These are phyloP conservation scores for Ophiostoma quercus DNA, from an alignment of 2,329 filamentous ascomycete species.

Conservation along the genomic window DNA sequence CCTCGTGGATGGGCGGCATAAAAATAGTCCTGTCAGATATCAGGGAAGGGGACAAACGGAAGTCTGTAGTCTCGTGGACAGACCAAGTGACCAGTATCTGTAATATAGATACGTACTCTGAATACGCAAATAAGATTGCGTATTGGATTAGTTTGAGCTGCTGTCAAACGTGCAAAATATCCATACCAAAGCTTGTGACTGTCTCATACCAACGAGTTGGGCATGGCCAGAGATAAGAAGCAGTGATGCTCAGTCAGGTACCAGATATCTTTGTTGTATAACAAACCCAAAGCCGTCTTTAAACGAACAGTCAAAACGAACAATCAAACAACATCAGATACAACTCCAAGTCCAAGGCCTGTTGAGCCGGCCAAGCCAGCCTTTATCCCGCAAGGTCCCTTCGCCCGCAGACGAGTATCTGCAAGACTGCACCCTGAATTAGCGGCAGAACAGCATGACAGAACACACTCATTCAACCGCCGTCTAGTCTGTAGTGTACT, in stretches of 20 bases:
- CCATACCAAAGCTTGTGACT: not conserved
- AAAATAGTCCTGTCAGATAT: not conserved
- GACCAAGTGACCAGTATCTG: not conserved
- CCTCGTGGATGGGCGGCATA: not conserved
- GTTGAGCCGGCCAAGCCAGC: not conserved
- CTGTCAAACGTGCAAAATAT: not conserved
- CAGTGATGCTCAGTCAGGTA: not conserved
- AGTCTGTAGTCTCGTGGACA: not conserved
- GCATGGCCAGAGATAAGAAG: not conserved
- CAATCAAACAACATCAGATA: no score
- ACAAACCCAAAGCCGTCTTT: not conserved
- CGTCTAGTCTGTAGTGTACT: no score
- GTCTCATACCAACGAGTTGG: not conserved
- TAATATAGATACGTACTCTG: not conserved
- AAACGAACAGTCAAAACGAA: no score
- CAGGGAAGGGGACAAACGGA: not conserved
- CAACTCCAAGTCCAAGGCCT: not conserved
- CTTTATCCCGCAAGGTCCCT: conserved; percentile 14
- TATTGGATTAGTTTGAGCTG: not conserved
- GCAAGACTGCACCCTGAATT: not conserved
- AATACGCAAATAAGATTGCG: not conserved
- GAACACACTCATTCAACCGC: not conserved
- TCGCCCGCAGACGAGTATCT: conserved; percentile 1
- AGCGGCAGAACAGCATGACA: not conserved
- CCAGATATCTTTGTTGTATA: not conserved